phyloP scores from a whole-genome alignment of 257 asterid genomes.

The Catharanthus roseus region DNA sequence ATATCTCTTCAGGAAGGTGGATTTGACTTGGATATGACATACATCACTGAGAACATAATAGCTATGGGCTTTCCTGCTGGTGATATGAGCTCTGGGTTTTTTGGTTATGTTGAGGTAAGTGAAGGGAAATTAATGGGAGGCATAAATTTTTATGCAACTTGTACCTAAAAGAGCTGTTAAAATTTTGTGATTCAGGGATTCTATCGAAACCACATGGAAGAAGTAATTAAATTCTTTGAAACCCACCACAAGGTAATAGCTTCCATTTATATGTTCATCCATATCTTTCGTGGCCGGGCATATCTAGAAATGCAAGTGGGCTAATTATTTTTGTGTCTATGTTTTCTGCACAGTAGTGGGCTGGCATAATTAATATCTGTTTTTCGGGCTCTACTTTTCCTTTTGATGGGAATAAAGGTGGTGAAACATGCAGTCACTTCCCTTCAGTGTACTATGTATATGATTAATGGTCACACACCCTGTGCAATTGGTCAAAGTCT shows the following conservation, averaged over 20 bases:
- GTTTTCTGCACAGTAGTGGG: no score
- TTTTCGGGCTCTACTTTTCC: not conserved
- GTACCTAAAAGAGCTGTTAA: constrained; percentile 25
- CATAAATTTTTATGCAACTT: constrained; percentile 9
- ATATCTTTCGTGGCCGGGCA: no score
- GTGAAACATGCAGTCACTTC: not conserved
- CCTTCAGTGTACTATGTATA: not conserved
- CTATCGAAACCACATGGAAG: constrained; percentile 99
- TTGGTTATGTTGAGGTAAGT: constrained; percentile 92
- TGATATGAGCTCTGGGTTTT: constrained; percentile 96
- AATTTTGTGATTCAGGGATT: constrained; percentile 55
- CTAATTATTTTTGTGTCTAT: no score
- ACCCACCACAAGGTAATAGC: constrained; percentile 84
- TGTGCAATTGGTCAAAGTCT: not conserved
- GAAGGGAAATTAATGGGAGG: constrained; percentile 8
- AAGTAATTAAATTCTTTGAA: constrained; percentile 91
- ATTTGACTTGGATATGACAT: constrained; percentile 96
- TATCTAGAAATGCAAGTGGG: no score
- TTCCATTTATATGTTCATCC: not conserved
- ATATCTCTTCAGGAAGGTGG: constrained; percentile 78
- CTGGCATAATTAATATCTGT: no score
- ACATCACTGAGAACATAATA: constrained; percentile 98
- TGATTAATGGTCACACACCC: not conserved
- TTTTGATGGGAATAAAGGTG: not conserved
- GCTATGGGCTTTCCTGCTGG: constrained; percentile 99